These are phyloP conservation scores for Eruca vesicaria DNA, from an alignment of 441 rosid genomes.

Conservation along the genomic window DNA sequence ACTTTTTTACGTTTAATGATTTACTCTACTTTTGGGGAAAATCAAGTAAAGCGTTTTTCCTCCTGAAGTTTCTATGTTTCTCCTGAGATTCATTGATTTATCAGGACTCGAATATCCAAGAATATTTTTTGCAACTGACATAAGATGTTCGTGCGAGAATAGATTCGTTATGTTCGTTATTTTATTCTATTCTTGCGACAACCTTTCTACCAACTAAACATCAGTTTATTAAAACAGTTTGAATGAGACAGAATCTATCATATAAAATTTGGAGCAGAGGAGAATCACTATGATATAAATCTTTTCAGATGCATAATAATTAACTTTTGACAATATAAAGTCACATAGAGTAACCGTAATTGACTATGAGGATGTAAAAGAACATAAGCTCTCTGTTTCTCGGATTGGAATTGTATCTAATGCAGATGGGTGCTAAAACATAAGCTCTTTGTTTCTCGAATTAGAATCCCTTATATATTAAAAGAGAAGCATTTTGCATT, in stretches of 20 bases:
- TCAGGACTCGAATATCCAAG: constrained; percentile 4
- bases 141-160: neutral
- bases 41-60: constrained; percentile 1
- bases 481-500: no score
- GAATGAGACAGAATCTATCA: constrained; percentile 5
- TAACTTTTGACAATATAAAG: neutral
- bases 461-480: no score
- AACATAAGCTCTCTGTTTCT: neutral
- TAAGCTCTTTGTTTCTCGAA: no score
- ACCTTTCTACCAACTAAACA: constrained; percentile 1
- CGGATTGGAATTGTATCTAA: neutral
- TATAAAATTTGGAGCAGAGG: constrained; percentile 6
- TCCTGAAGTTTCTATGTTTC: neutral
- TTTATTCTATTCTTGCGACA: neutral
- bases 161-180: neutral
- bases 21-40: constrained; percentile 26
- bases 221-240: neutral
- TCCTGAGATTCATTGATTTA: constrained; percentile 11
- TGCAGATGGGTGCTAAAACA: neutral
- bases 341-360: neutral
- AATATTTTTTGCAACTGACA: neutral
- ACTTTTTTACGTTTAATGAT: neutral
- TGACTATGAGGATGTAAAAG: neutral
- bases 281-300: neutral
- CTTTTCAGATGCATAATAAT: neutral